Percentiles rank a stretch among this genome's conserved stretches.
phyloP scores from a whole-genome alignment of 139 green algal species.

The Tetradesmus obliquus region DNA sequence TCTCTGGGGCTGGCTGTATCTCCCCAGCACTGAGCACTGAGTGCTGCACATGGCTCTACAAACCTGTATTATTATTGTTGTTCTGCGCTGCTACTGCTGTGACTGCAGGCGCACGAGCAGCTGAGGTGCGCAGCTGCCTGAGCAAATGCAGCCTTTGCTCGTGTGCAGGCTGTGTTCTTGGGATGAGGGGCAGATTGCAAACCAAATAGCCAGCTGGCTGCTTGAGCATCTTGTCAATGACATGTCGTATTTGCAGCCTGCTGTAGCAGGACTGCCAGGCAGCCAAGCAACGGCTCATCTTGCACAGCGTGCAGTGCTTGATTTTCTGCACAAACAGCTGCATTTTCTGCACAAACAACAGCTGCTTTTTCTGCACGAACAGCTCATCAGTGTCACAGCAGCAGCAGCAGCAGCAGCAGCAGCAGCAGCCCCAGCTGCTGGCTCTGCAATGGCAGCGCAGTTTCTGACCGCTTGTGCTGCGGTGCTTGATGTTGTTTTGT shows the following conservation, averaged over 20 bases:
- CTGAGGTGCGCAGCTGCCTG: conserved; percentile 56
- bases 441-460: background rate
- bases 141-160: background rate
- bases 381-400: no score
- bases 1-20: no score
- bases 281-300: background rate
- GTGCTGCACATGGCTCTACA: no score
- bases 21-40: no score
- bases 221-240: background rate
- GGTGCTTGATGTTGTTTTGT: background rate
- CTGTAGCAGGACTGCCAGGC: background rate
- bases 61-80: background rate
- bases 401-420: background rate
- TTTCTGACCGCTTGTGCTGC: background rate
- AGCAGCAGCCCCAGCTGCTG: background rate
- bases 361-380: no score
- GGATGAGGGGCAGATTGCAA: no score
- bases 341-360: no score
- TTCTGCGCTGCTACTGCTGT: background rate
- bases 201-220: background rate
- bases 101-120: conserved; percentile 69
- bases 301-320: background rate
- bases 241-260: no score
- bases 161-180: background rate
- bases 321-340: no score